phyloP scores from a whole-genome alignment of 1,284 basidiomycete genomes.

The Leccinum griseonigrum region DNA sequence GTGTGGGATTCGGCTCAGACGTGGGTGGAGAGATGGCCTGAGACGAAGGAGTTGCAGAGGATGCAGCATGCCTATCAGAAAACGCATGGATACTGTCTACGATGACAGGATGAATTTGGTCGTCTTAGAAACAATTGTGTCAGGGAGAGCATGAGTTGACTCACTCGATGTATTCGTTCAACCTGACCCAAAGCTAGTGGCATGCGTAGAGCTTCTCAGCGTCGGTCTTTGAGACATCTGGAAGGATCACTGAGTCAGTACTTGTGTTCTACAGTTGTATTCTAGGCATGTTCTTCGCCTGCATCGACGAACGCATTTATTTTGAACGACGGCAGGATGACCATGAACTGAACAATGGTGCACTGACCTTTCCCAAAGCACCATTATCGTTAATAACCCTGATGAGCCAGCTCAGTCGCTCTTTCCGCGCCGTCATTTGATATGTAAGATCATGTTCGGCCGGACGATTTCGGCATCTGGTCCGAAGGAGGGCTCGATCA shows the following conservation, averaged over 20 bases:
- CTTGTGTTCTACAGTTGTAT: neutral
- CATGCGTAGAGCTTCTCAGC: slow-evolving; percentile 87
- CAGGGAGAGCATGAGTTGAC: slow-evolving; percentile 22
- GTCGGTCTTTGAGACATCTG: slow-evolving; percentile 83
- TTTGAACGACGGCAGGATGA: neutral
- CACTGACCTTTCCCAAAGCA: slow-evolving; percentile 65
- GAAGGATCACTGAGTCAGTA: slow-evolving; percentile 7
- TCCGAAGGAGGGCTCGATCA: neutral
- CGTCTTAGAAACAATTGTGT: slow-evolving; percentile 1
- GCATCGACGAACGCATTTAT: neutral
- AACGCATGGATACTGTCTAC: slow-evolving; percentile 64
- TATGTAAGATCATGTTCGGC: slow-evolving; percentile 76
- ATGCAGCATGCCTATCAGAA: slow-evolving; percentile 64
- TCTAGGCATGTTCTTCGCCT: neutral
- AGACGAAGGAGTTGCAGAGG: slow-evolving; percentile 35
- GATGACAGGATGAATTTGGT: slow-evolving; percentile 50
- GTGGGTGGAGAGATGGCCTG: slow-evolving; percentile 9
- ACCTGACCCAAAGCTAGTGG: slow-evolving; percentile 79
- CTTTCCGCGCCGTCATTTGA: slow-evolving; percentile 76
- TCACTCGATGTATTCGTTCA: slow-evolving; percentile 72
- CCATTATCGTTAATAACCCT: slow-evolving; percentile 86
- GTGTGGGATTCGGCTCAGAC: slow-evolving; percentile 34
- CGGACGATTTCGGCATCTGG: slow-evolving; percentile 73
- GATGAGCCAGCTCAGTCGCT: slow-evolving; percentile 79
- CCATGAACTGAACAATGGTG: neutral